Base-by-base conservation (phyloP, 805 yeast genomes). In the Kurtzmaniella cleridarum region DNA sequence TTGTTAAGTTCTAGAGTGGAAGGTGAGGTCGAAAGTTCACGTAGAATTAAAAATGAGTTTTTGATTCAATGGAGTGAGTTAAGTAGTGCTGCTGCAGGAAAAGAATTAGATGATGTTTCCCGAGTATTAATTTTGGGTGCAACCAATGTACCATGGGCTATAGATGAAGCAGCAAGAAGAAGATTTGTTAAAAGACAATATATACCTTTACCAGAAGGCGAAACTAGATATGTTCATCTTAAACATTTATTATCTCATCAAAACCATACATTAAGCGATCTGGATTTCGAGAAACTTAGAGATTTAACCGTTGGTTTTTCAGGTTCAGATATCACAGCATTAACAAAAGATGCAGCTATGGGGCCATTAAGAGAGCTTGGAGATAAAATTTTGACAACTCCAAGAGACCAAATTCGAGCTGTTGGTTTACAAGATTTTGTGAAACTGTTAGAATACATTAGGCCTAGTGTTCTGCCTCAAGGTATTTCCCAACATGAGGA, bases 281-380 rank as follows among this genome's bases (percentile, higher is more conserved):
- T 56, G 2, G 96, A 90, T 45, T 75, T 79, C 44, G 71, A 73
- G 8, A 65, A 66, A 32, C 66, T 91, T 17, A 71, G 85, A 13
- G 65, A 67, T 9, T 57, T 84, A 49, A 89, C 98, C 0, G 79
- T 79, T 5, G 91, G 93, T 1, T 67, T 78, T 54, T 85, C 95
- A n/a, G 96, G 96, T 2, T 81, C 93, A 47, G 98, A 91, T 61
- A 75, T 91, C 32, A 89, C 97, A 0, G 90, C 96, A 1, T 62
- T 91, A 43, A 95, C 97, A 1, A 93, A 90, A 60, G 97, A 91
- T 58, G 95, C 96, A 2, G 97, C 98, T 1, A 90, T 91, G 97
- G 96, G 96, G 1, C 98, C 98, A 1, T 66, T 93, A 28, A 72
- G 98, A 46, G 83, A 88, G 30, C 64, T 91, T 17, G 97, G 98